phyloP scores from a whole-genome alignment of 257 asterid species.

The Solanum paucissectum region DNA sequence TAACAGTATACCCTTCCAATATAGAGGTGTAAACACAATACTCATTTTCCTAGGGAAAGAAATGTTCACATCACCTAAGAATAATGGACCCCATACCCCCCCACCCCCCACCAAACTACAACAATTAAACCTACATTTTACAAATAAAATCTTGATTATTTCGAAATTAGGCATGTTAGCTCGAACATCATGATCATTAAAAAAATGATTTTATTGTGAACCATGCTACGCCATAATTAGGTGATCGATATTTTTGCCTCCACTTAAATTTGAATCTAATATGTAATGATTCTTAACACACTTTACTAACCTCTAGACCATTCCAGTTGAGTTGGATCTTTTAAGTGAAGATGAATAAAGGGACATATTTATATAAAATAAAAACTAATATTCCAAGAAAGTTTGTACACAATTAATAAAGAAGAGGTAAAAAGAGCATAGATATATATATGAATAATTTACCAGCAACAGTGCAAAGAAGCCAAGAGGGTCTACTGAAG shows the following conservation, averaged over 20 bases:
- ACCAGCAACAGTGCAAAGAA: constrained; percentile 84
- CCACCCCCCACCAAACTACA: not conserved
- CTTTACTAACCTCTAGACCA: not conserved
- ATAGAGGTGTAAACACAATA: not conserved
- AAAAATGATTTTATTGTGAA: not conserved
- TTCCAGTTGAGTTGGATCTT: not conserved
- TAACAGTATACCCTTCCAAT: not conserved
- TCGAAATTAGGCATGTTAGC: fast-evolving
- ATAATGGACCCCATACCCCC: not conserved
- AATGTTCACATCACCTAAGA: not conserved
- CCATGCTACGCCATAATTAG: not conserved
- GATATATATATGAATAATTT: constrained; percentile 3
- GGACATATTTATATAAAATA: not conserved
- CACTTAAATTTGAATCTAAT: not conserved
- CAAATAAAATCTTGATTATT: not conserved
- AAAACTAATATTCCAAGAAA: not conserved
- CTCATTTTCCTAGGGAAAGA: not conserved
- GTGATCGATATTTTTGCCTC: not conserved
- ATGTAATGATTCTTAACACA: not conserved
- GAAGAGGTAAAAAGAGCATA: not conserved
- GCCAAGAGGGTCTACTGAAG: constrained; percentile 84
- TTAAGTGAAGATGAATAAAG: not conserved
- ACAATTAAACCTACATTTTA: not conserved
- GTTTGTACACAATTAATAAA: not conserved
- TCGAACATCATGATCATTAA: not conserved